Evolutionary conservation across 129 eudicot genomes (phyloP), one percentile per base, ranked within the genome.

Genomic region (Sambucus nigra): DNA sequence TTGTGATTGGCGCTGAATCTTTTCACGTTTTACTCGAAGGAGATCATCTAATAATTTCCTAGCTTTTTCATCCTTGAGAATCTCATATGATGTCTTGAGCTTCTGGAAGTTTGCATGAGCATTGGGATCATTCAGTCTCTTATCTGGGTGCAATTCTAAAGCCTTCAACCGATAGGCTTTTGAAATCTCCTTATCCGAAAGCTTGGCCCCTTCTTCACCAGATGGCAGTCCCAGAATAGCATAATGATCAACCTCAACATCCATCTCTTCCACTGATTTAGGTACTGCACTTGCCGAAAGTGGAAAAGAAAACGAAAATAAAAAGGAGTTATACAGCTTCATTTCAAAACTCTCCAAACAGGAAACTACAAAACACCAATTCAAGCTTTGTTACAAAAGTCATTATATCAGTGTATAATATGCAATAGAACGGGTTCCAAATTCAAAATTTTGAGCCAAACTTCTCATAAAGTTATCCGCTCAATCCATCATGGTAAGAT

Each of bases 201-300:
- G 89, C 57, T 70, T 79, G 9, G 89, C 77, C 16, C 95, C 94
- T 62, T 85, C 78, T 58, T 84, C 88, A 20, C 98, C 94, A 6
- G 89, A 76, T 6, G 95, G 86, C 59, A 91, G 59, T 15, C 94
- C 98, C 21, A 82, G 70, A 25, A 79, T 46, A 7, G 5, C 45
- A 16, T 92, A 82, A 40, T 86, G 94, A 60, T 92, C 95, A 0
- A 82, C 51, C 24, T 91, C 94, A 4, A 23, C 51, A 61, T 88
- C 94, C 86, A 83, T 80, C 15, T 53, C 65, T 53, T 59, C 40
- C 54, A 24, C 66, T 40, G 65, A 62, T 38, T 55, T 25, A 4
- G 35, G 8, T 16, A 9, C 45, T 31, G 48, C 29, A n/a, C n/a
- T n/a, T n/a, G n/a, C n/a, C n/a, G n/a, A n/a, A n/a, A n/a, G n/a